Percentiles rank a stretch among this genome's conserved stretches.
Evolutionary conservation across 129 eudicot genomes (phyloP).

Genomic region (Chrysanthemum seticuspe): DNA sequence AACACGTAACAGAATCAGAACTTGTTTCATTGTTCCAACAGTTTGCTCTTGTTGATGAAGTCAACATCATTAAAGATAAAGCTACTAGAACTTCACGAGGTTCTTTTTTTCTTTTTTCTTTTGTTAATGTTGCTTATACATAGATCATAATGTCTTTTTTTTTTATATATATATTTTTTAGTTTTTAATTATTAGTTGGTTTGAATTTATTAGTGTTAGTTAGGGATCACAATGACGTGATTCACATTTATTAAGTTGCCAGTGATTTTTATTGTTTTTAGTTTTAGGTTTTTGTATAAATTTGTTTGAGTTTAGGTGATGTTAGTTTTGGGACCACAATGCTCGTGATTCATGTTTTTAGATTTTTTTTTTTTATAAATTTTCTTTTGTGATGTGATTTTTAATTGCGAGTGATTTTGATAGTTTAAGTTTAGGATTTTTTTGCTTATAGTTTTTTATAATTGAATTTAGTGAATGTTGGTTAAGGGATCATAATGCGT

Average conservation of each 20-base stretch:
- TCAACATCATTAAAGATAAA: conserved; percentile 93
- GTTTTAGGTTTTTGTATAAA: not conserved
- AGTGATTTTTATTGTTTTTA: not conserved
- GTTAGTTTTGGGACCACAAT: too few relatives aligned
- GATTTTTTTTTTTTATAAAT: too few relatives aligned
- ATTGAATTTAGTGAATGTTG: too few relatives aligned
- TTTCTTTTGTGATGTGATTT: too few relatives aligned
- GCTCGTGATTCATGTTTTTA: too few relatives aligned
- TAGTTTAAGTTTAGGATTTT: too few relatives aligned
- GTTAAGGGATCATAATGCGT: too few relatives aligned
- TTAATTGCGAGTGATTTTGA: too few relatives aligned
- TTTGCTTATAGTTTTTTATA: too few relatives aligned
- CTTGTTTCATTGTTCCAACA: conserved; percentile 69
- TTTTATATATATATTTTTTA: conserved; percentile 1
- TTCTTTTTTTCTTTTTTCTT: conserved; percentile 12
- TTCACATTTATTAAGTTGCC: too few relatives aligned
- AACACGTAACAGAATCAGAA: conserved; percentile 74
- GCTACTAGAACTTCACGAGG: conserved; percentile 91
- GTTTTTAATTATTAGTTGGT: not conserved
- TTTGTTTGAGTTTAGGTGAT: not conserved
- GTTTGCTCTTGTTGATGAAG: conserved; percentile 76
- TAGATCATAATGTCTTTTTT: conserved; percentile 41
- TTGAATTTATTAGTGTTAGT: not conserved
- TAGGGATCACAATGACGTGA: not conserved
- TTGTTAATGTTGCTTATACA: not conserved